phyloP scores from a whole-genome alignment of 139 green algal genomes.

The Dunaliella primolecta region DNA sequence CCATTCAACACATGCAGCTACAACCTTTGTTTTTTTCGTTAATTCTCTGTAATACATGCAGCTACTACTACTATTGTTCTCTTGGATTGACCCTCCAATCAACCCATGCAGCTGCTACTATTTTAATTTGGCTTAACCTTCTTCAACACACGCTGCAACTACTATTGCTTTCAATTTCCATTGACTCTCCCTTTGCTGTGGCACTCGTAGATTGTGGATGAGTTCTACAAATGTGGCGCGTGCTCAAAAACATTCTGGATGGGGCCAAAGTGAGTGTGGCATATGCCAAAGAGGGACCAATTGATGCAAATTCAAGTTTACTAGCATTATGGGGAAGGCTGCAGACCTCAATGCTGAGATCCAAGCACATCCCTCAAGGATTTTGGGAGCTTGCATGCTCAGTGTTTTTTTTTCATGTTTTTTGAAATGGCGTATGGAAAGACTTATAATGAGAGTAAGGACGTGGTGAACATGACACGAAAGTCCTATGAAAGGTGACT shows the following conservation, averaged over 20 bases:
- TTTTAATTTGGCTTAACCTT: no score
- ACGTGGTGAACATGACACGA: no score
- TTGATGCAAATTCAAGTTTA: background rate
- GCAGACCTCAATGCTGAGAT: background rate
- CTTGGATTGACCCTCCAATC: no score
- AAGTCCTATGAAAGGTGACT: no score
- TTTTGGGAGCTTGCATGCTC: background rate
- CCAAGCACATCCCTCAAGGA: background rate
- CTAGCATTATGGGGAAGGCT: background rate
- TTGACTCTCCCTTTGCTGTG: background rate
- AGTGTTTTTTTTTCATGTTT: background rate
- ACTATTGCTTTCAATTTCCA: no score
- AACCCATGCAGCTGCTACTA: no score
- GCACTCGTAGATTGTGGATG: conserved; percentile 26
- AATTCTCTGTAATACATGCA: background rate
- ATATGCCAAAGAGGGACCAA: background rate
- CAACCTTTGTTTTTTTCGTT: no score
- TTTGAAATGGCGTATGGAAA: no score
- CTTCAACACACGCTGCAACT: no score
- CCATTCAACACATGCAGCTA: no score
- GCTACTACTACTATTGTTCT: no score
- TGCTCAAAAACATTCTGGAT: conserved; percentile 50
- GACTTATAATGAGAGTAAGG: no score
- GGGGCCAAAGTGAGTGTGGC: conserved; percentile 36
- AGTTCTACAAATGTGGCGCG: conserved; percentile 46